phyloP scores from a whole-genome alignment of 75 land plant species.

The Selaginella moellendorffii region DNA sequence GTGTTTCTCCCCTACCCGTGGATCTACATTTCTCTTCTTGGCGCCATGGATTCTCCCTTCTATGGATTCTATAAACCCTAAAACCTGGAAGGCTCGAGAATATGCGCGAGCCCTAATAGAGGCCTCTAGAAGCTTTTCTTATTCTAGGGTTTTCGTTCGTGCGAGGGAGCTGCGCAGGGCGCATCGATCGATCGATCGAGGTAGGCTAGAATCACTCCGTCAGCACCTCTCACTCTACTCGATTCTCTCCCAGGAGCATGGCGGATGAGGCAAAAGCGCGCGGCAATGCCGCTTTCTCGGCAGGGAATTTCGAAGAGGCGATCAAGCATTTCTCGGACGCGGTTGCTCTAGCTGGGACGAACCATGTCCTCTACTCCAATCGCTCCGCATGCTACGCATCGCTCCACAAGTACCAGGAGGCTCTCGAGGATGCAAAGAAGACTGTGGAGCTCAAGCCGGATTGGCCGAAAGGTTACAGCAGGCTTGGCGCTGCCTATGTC shows the following conservation, averaged over 20 bases:
- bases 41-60: no score
- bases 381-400: conserved; percentile 96
- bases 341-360: conserved; percentile 54
- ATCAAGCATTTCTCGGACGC: conserved; percentile 69
- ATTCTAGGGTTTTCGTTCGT: background rate
- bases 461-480: conserved; percentile 88
- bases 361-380: conserved; percentile 94
- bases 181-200: background rate
- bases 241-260: conserved; percentile 21
- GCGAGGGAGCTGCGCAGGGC: background rate
- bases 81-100: no score
- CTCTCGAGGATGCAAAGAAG: conserved; percentile 71
- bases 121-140: background rate
- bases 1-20: no score
- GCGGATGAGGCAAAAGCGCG: conserved; percentile 94
- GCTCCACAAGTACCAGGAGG: conserved; percentile 50
- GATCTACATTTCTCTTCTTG: no score
- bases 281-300: conserved; percentile 89
- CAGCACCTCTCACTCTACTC: background rate
- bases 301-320: conserved; percentile 66
- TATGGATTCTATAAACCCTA: no score
- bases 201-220: background rate
- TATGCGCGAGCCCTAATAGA: background rate
- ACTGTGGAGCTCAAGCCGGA: conserved; percentile 86
- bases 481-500: conserved; percentile 83